Evolutionary conservation across 2,329 filamentous ascomycete species (phyloP).

Genomic region (Tolypocladium tropicale): DNA sequence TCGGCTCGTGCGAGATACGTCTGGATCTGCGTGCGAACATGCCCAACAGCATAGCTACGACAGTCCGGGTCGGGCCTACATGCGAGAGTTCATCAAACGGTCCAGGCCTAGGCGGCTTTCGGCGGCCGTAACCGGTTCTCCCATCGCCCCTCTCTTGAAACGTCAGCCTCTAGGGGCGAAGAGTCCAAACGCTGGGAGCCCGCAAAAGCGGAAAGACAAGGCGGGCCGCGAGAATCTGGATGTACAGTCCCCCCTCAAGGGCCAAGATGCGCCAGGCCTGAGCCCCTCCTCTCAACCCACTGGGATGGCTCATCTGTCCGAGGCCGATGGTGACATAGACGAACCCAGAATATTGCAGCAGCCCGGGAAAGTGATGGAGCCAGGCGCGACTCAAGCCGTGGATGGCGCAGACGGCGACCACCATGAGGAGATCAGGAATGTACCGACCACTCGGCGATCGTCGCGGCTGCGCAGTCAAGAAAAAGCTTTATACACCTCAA

Average conservation of each 20-base stretch:
- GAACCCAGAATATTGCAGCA: conserved; percentile 1
- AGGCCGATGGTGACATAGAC: not conserved
- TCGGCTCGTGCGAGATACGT: not conserved
- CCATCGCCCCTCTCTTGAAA: conserved; percentile 13
- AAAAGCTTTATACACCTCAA: conserved; percentile 7
- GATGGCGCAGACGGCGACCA: conserved; percentile 1
- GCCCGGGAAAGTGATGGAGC: not conserved
- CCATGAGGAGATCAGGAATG: conserved; percentile 7
- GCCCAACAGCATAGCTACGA: conserved; percentile 13
- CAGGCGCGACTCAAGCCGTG: not conserved
- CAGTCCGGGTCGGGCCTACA: conserved; percentile 23
- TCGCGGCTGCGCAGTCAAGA: conserved; percentile 19
- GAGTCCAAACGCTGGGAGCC: conserved; percentile 25
- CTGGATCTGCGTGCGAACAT: not conserved
- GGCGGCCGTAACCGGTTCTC: conserved; percentile 20
- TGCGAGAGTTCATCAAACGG: conserved; percentile 25
- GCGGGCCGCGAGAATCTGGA: conserved; percentile 11
- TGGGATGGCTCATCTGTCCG: conserved; percentile 4
- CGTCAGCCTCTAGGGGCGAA: conserved; percentile 21
- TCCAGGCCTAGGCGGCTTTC: conserved; percentile 16
- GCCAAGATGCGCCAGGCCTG: conserved; percentile 8
- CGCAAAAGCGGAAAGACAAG: conserved; percentile 22
- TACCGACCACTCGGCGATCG: conserved; percentile 17
- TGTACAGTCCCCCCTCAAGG: conserved; percentile 11
- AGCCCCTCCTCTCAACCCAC: conserved; percentile 14